These are phyloP conservation scores for Capronia americana DNA, from an alignment of 2,329 filamentous ascomycete species.

Conservation along the genomic window DNA sequence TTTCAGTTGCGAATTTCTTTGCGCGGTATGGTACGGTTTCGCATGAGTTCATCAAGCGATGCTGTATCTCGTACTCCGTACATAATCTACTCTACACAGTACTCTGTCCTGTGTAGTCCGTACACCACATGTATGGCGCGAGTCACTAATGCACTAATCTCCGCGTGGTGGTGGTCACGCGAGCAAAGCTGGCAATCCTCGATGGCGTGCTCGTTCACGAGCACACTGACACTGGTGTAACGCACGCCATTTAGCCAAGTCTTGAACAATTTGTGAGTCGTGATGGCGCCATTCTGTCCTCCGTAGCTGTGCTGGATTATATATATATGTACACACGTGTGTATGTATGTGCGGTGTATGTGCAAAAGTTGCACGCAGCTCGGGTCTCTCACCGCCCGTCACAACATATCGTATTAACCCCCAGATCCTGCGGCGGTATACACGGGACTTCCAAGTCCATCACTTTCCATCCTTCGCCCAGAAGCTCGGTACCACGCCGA, in stretches of 20 bases:
- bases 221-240: not conserved
- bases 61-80: not conserved
- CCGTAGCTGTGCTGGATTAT: not conserved
- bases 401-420: not conserved
- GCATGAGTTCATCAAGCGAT: too few relatives aligned
- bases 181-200: not conserved
- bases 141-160: too few relatives aligned
- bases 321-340: not conserved
- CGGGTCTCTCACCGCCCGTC: not conserved
- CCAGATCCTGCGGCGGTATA: not conserved
- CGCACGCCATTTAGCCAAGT: constrained; percentile 8
- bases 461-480: constrained; percentile 65
- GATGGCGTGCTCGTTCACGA: not conserved
- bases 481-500: constrained; percentile 65
- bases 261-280: not conserved
- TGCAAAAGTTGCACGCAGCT: not conserved
- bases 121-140: not conserved
- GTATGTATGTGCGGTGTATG: not conserved
- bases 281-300: not conserved
- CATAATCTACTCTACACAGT: not conserved
- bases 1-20: too few relatives aligned
- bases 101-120: not conserved
- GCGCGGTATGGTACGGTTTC: too few relatives aligned
- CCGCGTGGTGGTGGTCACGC: not conserved
- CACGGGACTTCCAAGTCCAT: not conserved